A percentile compares a stretch with the other conserved stretches of the same genome.
These are phyloP conservation scores for Lachancea lanzarotensis DNA, from an alignment of 805 yeast genomes.

Conservation along the genomic window DNA sequence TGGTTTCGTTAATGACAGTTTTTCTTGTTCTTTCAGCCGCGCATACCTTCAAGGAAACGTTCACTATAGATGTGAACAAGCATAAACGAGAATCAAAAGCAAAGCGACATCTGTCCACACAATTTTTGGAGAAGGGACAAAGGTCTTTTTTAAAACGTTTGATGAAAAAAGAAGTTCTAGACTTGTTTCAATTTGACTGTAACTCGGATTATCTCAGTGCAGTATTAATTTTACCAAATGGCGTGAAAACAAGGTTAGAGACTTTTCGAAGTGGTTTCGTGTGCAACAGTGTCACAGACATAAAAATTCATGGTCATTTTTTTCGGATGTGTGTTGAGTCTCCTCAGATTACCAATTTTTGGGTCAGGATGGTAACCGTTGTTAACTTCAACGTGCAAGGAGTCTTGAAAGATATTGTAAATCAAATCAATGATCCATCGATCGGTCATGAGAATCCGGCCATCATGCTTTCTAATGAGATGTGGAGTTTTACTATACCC, in stretches of 20 bases:
- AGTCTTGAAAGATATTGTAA: slow-evolving; percentile 28
- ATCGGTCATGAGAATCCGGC: slow-evolving; percentile 24
- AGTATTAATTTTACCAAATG: slow-evolving; percentile 39
- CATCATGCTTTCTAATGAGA: slow-evolving; percentile 36
- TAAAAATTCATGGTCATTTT: slow-evolving; percentile 28
- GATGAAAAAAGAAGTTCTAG: slow-evolving; percentile 19
- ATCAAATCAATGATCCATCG: slow-evolving; percentile 15
- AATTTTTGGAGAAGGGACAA: slow-evolving; percentile 15
- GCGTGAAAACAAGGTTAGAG: slow-evolving; percentile 45
- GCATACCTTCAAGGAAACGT: slow-evolving; percentile 39
- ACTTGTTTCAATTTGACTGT: slow-evolving; percentile 20
- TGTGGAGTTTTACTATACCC: slow-evolving; percentile 56
- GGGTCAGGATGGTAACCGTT: slow-evolving; percentile 44
- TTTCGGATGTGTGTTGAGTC: slow-evolving; percentile 47
- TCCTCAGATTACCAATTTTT: slow-evolving; percentile 39
- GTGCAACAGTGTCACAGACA: slow-evolving; percentile 17
- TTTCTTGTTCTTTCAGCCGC: slow-evolving; percentile 42
- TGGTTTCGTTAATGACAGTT: slow-evolving; percentile 38
- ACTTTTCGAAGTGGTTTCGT: slow-evolving; percentile 24
- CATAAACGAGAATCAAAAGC: slow-evolving; percentile 24
- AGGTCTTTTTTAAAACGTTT: slow-evolving; percentile 12
- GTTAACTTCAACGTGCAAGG: slow-evolving; percentile 30
- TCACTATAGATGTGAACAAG: slow-evolving; percentile 27
- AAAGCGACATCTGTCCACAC: slow-evolving; percentile 19
- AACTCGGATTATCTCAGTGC: slow-evolving; percentile 20